Base-by-base conservation (phyloP, 2,329 filamentous ascomycete species). In the Ophiocordyceps australis region DNA sequence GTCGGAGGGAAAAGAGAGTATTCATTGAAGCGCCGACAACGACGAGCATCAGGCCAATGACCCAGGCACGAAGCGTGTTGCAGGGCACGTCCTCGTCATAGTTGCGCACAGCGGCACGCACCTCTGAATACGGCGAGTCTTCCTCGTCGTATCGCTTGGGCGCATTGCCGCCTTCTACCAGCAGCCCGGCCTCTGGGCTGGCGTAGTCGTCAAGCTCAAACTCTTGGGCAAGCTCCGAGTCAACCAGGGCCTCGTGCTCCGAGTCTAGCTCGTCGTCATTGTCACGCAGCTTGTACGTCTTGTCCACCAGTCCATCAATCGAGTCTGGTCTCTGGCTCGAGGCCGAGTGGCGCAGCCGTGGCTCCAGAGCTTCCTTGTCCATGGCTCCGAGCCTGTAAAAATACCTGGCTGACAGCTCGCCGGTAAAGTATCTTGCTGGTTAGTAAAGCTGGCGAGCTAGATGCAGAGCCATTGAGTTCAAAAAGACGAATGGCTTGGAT, bases 71-170 rank as follows among this genome's bases (percentile, higher is more conserved):
- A 17, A 74, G 50, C 0, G 73, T 77, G 41, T 72, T 75, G 48
- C 67, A 72, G 1, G 71, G 72, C 15, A 74, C 41, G 24, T 71
- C 62, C 36, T 75, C 64, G 41, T 76, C 71, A 36, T 65, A 67
- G 41, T 74, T 74, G 27, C 56, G 55, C 3, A 75, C 69, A 7
- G 71, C 69, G 18, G 71, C 68, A 24, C 66, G 57, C 25, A 74
- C 70, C 45, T 77, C 71, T 16, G 70, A 62, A 38, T 76, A 77
- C 0, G 71, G 72, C 3, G 71, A 76, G 41, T 72, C 53, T 30
- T 70, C 63, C 6, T 59, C 55, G 18, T 55, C 52, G 4, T 24
- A 8, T 16, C 10, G 16, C 5, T 10, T n/a, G n/a, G n/a, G n/a
- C n/a, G n/a, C 17, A 5, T 14, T 13, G n/a, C 19, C 20, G 16